phyloP scores from a whole-genome alignment of 1,284 basidiomycete genomes.

The Fomitopsis pinicola region DNA sequence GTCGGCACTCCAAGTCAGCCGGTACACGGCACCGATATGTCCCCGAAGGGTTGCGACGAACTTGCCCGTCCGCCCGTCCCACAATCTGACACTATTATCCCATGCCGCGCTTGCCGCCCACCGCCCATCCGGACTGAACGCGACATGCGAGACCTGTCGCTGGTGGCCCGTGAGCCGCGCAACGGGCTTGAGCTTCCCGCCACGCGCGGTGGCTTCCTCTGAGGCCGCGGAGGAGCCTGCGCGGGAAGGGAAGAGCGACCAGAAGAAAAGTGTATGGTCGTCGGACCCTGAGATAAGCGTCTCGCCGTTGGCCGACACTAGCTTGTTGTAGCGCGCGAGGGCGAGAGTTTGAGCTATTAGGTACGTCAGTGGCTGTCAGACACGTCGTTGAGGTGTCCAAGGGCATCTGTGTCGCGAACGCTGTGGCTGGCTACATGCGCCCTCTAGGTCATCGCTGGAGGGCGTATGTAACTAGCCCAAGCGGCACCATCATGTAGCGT shows the following conservation, averaged over 20 bases:
- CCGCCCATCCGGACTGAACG: slow-evolving; percentile 92
- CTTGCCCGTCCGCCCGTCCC: slow-evolving; percentile 93
- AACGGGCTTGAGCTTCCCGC: slow-evolving; percentile 76
- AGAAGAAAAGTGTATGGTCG: slow-evolving; percentile 92
- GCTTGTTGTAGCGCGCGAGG: slow-evolving; percentile 66
- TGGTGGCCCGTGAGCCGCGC: slow-evolving; percentile 93
- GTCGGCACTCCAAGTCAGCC: slow-evolving; percentile 94
- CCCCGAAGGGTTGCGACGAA: slow-evolving; percentile 90
- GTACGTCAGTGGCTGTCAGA: slow-evolving; percentile 5
- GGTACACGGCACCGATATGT: slow-evolving; percentile 93
- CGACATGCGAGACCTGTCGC: slow-evolving; percentile 92
- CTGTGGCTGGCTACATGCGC: neutral
- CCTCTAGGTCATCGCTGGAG: neutral
- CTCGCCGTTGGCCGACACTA: slow-evolving; percentile 71
- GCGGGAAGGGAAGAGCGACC: slow-evolving; percentile 68
- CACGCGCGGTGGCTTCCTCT: slow-evolving; percentile 29
- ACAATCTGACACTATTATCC: slow-evolving; percentile 89
- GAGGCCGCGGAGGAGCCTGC: slow-evolving; percentile 31
- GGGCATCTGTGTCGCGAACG: neutral
- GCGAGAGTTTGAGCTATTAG: slow-evolving; percentile 71
- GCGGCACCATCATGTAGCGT: neutral
- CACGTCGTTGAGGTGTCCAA: too few species aligned
- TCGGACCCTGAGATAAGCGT: slow-evolving; percentile 91
- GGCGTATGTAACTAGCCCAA: neutral
- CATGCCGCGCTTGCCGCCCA: slow-evolving; percentile 91